Evolutionary conservation across 75 land plant species (phyloP), one percentile per base, ranked within the genome.

Genomic region (Picea glauca): DNA sequence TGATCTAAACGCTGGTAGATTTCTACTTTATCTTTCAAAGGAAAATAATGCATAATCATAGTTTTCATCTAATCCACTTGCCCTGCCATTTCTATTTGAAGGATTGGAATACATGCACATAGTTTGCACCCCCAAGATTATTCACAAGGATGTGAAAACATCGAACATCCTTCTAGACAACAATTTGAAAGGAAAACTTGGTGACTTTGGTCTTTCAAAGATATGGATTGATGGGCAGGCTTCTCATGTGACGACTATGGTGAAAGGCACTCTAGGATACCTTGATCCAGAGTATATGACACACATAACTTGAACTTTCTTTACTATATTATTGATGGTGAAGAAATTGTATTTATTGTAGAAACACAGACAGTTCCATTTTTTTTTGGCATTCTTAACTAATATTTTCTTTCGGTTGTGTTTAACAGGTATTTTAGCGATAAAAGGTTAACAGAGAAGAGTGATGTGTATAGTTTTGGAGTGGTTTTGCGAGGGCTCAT

Each of bases 141-240:
- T 85, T 13, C 87, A 85, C 81, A 78, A 84, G n/a, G 87, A 85
- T 61, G 79, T 85, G 63, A 85, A 85, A 67, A 81, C 80, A 6
- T 59, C 78, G 57, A 85, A 85, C 66, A 82, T 85, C 43, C 76
- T 82, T 20, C 65, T 85, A 2, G 84, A 85, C 65, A 73, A 11
- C 56, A 63, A 82, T 23, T 82, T 78, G 57, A 82, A 84, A 57
- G 84, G 76, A n/a, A 75, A 60, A 56, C 78, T 78, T 14, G 79
- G 84, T 9, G 89, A 87, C 68, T 81, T 85, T 72, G 89, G 89
- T 5, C 78, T 87, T 40, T 80, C 83, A 60, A 81, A 78, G 57
- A 74, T 84, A 61, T 57, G 81, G 2, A 63, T 62, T 38, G 80
- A 82, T 15, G 75, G 62, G 60, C 83, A 86, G 14, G 59, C 38